A percentile compares a stretch with the other conserved stretches of the same genome.
phyloP scores from a whole-genome alignment of 2,329 filamentous ascomycete species.

The Leptographium radiaticola region DNA sequence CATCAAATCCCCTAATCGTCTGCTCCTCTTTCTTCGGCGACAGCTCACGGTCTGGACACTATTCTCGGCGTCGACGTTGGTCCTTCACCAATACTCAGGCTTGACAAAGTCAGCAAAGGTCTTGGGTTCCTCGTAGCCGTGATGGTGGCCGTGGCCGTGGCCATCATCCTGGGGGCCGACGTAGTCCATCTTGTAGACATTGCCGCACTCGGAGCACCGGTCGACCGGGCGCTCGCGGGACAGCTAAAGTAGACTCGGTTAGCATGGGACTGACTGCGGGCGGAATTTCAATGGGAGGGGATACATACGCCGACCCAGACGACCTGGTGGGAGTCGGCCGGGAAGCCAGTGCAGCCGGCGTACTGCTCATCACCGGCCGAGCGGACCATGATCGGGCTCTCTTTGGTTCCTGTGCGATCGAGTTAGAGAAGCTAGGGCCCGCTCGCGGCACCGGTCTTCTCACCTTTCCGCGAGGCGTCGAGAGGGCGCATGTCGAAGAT shows the following conservation, averaged over 20 bases:
- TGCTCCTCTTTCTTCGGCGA: neutral
- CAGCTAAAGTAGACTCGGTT: constrained; percentile 30
- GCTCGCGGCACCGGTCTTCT: neutral
- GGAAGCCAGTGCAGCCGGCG: constrained; percentile 86
- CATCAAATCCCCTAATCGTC: neutral
- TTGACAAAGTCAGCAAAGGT: constrained; percentile 93
- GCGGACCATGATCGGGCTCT: constrained; percentile 81
- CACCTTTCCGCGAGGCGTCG: constrained; percentile 79
- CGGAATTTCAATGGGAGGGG: too few relatives aligned
- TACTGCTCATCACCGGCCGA: constrained; percentile 95
- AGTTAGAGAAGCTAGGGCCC: neutral
- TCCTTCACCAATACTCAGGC: constrained; percentile 68
- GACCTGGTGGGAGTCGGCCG: constrained; percentile 81
- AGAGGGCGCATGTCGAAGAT: constrained; percentile 97
- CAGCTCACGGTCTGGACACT: neutral
- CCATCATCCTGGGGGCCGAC: constrained; percentile 68
- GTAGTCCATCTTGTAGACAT: constrained; percentile 97
- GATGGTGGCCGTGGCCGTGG: constrained; percentile 40
- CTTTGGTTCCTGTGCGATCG: constrained; percentile 57
- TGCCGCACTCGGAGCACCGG: constrained; percentile 94
- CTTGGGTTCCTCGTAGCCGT: constrained; percentile 73
- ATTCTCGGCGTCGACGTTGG: too few relatives aligned
- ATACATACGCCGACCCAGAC: constrained; percentile 75
- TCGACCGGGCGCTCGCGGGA: constrained; percentile 81
- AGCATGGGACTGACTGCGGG: neutral